phyloP scores from a whole-genome alignment of 306 rosid species.

The Fragaria ananassa region DNA sequence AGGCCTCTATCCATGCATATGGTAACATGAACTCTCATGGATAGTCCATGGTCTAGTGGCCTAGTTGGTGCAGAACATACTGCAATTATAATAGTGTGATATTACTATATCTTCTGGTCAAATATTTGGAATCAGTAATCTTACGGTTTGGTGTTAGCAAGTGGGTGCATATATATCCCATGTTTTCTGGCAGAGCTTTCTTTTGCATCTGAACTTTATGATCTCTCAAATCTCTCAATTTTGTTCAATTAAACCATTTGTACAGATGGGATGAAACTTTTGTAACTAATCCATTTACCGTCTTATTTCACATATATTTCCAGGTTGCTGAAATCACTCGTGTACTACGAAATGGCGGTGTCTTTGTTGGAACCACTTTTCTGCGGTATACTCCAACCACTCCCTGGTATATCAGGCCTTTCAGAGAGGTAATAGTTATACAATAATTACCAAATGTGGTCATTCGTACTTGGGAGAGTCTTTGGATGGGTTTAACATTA shows the following conservation, averaged over 20 bases:
- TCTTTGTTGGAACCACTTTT: constrained; percentile 88
- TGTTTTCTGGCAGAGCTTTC: background rate
- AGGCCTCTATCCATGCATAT: background rate
- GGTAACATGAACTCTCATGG: background rate
- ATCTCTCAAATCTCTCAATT: background rate
- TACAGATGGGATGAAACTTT: background rate
- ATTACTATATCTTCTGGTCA: background rate
- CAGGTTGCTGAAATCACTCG: constrained; percentile 83
- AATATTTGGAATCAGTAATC: background rate
- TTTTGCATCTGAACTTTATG: constrained; percentile 13
- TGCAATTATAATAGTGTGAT: background rate
- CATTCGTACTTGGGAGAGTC: constrained; percentile 12
- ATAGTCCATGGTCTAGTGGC: background rate
- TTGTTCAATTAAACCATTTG: background rate
- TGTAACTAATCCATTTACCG: constrained; percentile 17
- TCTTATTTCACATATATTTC: constrained; percentile 8
- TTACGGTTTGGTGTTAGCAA: background rate
- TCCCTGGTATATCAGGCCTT: constrained; percentile 46
- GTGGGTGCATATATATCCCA: background rate
- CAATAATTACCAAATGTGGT: constrained; percentile 1
- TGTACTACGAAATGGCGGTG: constrained; percentile 69
- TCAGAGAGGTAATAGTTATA: constrained; percentile 51
- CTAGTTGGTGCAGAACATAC: background rate
- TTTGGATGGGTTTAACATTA: background rate
- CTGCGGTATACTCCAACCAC: constrained; percentile 65